Percentiles rank a stretch among this genome's conserved stretches.
Evolutionary conservation across 179 eudicot genomes (phyloP).

Genomic region (Beta lomatogona): DNA sequence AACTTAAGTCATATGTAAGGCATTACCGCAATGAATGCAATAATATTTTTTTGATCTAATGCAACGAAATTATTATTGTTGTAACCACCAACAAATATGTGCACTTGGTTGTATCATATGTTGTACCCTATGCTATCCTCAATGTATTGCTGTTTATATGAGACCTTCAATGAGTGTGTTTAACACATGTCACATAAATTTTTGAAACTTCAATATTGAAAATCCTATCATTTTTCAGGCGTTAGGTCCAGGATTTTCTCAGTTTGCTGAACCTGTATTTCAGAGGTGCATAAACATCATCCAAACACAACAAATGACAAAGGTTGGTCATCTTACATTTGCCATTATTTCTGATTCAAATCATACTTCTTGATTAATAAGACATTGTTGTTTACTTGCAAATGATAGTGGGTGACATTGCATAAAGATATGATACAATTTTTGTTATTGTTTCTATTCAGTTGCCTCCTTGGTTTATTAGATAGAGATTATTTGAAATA

Average conservation of each 20-base stretch:
- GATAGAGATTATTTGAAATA: background rate
- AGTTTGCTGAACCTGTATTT: slow-evolving; percentile 91
- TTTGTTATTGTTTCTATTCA: background rate
- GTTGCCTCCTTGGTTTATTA: background rate
- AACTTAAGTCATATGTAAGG: too few species aligned
- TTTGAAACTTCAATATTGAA: slow-evolving; percentile 17
- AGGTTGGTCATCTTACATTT: slow-evolving; percentile 44
- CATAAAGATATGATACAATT: too few species aligned
- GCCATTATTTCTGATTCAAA: background rate
- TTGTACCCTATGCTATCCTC: background rate
- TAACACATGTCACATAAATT: background rate
- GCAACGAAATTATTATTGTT: background rate
- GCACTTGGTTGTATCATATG: background rate
- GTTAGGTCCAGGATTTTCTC: slow-evolving; percentile 83
- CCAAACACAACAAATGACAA: slow-evolving; percentile 87
- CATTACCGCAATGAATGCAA: too few species aligned
- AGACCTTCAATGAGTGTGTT: background rate
- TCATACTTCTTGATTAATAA: background rate
- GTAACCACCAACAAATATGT: background rate
- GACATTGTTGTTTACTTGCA: background rate
- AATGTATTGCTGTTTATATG: background rate
- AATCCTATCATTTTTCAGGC: slow-evolving; percentile 63
- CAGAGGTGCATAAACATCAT: slow-evolving; percentile 93
- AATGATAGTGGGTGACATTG: too few species aligned
- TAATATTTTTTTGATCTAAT: too few species aligned